A percentile compares a stretch with the other conserved stretches of the same genome.
Evolutionary conservation across 2,329 filamentous ascomycete species (phyloP).

Genomic region (Penicillium sp.): DNA sequence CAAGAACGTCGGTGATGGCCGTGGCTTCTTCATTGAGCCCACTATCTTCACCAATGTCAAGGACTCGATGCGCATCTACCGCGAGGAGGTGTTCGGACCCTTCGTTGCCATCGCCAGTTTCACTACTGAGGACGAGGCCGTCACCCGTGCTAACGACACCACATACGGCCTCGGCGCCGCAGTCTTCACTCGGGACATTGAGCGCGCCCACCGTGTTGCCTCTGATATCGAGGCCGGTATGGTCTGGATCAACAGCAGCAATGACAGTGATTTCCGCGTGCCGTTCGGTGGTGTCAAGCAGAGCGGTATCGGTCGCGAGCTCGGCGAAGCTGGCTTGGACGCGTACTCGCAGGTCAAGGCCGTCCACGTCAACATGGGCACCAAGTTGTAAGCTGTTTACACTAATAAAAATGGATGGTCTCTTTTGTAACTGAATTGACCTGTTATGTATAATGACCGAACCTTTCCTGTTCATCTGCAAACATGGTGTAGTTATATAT

Average conservation of each 20-base stretch:
- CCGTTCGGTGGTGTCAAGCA: slow-evolving; percentile 65
- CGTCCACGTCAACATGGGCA: slow-evolving; percentile 49
- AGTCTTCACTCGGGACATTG: slow-evolving; percentile 56
- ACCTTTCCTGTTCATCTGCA: not conserved
- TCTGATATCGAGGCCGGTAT: slow-evolving; percentile 64
- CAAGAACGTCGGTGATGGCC: slow-evolving; percentile 56
- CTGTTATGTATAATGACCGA: slow-evolving; percentile 19
- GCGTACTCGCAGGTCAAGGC: slow-evolving; percentile 63
- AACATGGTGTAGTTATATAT: not conserved
- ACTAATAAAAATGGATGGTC: not conserved
- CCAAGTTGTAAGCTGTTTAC: slow-evolving; percentile 32
- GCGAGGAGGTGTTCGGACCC: slow-evolving; percentile 64
- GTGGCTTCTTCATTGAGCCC: slow-evolving; percentile 65
- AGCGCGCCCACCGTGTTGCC: slow-evolving; percentile 58
- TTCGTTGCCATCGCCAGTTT: slow-evolving; percentile 61
- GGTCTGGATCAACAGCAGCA: slow-evolving; percentile 68
- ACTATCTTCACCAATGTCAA: slow-evolving; percentile 61
- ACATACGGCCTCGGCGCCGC: slow-evolving; percentile 38
- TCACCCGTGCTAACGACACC: slow-evolving; percentile 59
- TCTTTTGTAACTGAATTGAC: slow-evolving; percentile 16
- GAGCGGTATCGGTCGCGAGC: slow-evolving; percentile 61
- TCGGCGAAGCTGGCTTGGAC: slow-evolving; percentile 61
- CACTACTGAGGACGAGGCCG: slow-evolving; percentile 59
- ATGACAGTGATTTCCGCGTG: slow-evolving; percentile 49
- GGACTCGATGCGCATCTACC: slow-evolving; percentile 59